Percentiles rank a stretch among this genome's conserved stretches.
These are phyloP conservation scores for Apiotrichum sp. DNA, from an alignment of 1,284 basidiomycete species.

Conservation along the genomic window DNA sequence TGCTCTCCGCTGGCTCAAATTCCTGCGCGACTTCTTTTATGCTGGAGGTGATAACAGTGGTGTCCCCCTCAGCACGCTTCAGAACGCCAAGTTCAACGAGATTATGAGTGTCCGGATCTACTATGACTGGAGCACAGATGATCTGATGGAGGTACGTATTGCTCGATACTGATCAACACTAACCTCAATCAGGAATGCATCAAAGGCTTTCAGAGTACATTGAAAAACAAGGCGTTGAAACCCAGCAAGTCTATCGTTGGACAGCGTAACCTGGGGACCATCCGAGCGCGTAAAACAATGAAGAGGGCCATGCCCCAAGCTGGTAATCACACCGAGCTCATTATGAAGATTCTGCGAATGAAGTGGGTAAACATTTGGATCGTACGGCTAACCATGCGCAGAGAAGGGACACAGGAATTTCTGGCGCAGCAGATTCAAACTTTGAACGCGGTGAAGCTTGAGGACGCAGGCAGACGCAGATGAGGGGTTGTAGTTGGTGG, in stretches of 20 bases:
- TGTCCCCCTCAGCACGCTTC: slow-evolving; percentile 76
- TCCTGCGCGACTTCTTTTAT: slow-evolving; percentile 90
- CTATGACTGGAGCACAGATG: slow-evolving; percentile 91
- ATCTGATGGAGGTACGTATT: slow-evolving; percentile 65
- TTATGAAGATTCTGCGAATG: slow-evolving; percentile 88
- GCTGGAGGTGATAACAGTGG: slow-evolving; percentile 83
- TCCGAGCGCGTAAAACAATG: slow-evolving; percentile 87
- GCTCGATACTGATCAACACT: slow-evolving; percentile 4
- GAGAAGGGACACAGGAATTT: slow-evolving; percentile 77
- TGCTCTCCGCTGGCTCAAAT: slow-evolving; percentile 97
- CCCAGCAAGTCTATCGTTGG: slow-evolving; percentile 84
- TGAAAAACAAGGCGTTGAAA: slow-evolving; percentile 68
- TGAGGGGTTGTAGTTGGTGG: no score
- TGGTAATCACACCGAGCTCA: slow-evolving; percentile 69
- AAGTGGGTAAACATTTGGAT: slow-evolving; percentile 53
- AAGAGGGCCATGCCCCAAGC: slow-evolving; percentile 68
- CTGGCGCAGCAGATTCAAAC: slow-evolving; percentile 68
- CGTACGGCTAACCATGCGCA: slow-evolving; percentile 32
- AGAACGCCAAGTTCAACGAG: slow-evolving; percentile 93
- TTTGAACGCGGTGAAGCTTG: slow-evolving; percentile 34
- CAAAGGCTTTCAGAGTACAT: slow-evolving; percentile 64
- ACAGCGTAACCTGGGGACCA: slow-evolving; percentile 84
- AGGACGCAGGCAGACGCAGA: slow-evolving; percentile 1
- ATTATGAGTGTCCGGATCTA: slow-evolving; percentile 82
- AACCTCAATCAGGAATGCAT: slow-evolving; percentile 64